phyloP scores from a whole-genome alignment of 2,329 filamentous ascomycete genomes.

The Meredithiella fracta region DNA sequence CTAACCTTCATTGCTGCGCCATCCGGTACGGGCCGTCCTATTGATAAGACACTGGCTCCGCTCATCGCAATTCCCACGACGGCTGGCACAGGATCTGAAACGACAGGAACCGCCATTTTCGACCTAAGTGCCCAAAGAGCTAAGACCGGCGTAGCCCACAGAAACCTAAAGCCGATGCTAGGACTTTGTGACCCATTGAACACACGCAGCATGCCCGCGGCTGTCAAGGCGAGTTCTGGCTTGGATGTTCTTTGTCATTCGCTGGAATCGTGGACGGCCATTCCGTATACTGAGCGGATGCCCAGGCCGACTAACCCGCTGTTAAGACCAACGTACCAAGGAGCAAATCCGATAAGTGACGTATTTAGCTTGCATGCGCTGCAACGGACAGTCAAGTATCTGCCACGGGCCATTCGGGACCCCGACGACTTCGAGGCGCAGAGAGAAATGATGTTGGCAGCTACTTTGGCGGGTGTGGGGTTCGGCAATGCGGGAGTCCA shows the following conservation, averaged over 20 bases:
- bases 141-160: conserved; percentile 91
- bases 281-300: conserved; percentile 74
- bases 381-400: conserved; percentile 71
- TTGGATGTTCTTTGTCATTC: conserved; percentile 91
- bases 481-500: conserved; percentile 98
- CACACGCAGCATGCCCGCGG: conserved; percentile 86
- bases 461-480: conserved; percentile 84
- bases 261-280: conserved; percentile 93
- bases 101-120: conserved; percentile 95
- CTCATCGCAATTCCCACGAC: conserved; percentile 64
- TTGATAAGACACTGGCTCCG: conserved; percentile 48
- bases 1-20: conserved; percentile 96
- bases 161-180: conserved; percentile 86
- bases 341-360: conserved; percentile 92
- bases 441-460: conserved; percentile 84
- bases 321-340: conserved; percentile 83
- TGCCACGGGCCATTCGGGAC: conserved; percentile 72
- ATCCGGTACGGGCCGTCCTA: conserved; percentile 63
- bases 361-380: conserved; percentile 88
- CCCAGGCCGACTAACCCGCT: conserved; percentile 82
- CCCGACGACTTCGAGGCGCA: conserved; percentile 88
- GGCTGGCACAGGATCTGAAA: conserved; percentile 80
- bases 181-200: conserved; percentile 79
- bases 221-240: conserved; percentile 81
- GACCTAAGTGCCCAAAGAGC: conserved; percentile 78